Conservation (phyloP, 495 filamentous ascomycete species). For the Hamigera avellanea region DNA sequence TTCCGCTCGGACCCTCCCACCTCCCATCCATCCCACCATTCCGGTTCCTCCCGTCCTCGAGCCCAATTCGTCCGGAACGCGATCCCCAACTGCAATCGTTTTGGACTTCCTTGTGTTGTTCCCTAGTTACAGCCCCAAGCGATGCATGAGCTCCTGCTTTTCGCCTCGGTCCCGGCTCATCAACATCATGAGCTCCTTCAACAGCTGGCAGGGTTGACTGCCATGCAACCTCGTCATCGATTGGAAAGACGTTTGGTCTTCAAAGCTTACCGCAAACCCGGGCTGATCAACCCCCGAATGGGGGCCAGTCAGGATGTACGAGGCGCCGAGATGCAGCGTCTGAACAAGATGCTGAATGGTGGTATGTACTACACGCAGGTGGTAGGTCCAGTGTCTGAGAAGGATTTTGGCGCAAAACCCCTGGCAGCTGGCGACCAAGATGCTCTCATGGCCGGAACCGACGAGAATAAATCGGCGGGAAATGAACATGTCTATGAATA, state of each 20-base stretch:
- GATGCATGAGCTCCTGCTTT: conserved; percentile 37
- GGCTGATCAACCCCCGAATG: conserved; percentile 21
- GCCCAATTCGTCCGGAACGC: conserved; percentile 4
- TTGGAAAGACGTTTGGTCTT: conserved; percentile 54
- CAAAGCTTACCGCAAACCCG: conserved; percentile 44
- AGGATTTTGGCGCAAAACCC: conserved; percentile 18
- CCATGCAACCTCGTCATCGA: conserved; percentile 50
- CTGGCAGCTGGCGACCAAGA: conserved; percentile 13
- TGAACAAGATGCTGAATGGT: conserved; percentile 38
- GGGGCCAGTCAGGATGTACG: conserved; percentile 35
- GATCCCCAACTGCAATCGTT: conserved; percentile 1
- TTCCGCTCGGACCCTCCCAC: no score
- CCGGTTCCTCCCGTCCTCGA: no score
- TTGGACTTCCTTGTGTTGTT: conserved; percentile 1
- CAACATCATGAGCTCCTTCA: conserved; percentile 50
- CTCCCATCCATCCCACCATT: no score
- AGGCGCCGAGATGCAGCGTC: conserved; percentile 27
- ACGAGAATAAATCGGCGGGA: conserved; percentile 6
- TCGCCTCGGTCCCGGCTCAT: conserved; percentile 35
- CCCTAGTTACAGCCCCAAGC: conserved; percentile 5
- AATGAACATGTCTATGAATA: conserved; percentile 19
- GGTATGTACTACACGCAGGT: conserved; percentile 41
- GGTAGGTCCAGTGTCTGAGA: conserved; percentile 26
- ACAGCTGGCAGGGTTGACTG: conserved; percentile 55
- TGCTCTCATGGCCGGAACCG: conserved; percentile 21